Percentiles rank a stretch among this genome's conserved stretches.
These are phyloP conservation scores for Aspergillus neoniger DNA, from an alignment of 2,329 filamentous ascomycete species.

Conservation along the genomic window DNA sequence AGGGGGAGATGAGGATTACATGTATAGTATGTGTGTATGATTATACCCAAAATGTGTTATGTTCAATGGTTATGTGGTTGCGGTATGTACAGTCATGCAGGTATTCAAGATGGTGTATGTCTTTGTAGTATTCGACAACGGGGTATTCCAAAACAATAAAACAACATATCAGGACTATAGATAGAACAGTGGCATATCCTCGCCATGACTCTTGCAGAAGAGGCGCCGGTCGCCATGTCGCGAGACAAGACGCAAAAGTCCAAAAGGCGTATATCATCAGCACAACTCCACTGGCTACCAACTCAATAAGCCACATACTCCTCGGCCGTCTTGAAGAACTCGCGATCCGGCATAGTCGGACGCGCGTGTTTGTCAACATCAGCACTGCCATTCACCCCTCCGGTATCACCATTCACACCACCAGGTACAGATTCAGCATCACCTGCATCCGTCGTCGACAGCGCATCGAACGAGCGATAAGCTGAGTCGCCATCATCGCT, in stretches of 20 bases:
- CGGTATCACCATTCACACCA: not conserved
- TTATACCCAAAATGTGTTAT: constrained; percentile 10
- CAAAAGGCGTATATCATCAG: not conserved
- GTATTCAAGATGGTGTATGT: not conserved
- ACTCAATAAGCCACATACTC: constrained; percentile 16
- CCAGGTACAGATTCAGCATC: constrained; percentile 12
- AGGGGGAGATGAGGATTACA: not conserved
- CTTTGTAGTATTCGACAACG: not conserved
- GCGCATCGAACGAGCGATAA: constrained; percentile 29
- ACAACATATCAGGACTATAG: not conserved
- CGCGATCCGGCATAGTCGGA: constrained; percentile 32
- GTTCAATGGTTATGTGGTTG: not conserved
- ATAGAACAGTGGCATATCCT: not conserved
- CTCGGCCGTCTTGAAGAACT: constrained; percentile 34
- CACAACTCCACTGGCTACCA: not conserved
- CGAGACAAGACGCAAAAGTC: not conserved
- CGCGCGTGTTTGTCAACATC: constrained; percentile 8
- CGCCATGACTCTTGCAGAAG: not conserved
- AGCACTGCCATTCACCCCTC: not conserved
- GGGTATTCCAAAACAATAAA: not conserved
- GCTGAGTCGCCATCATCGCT: constrained; percentile 18
- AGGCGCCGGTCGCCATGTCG: not conserved
- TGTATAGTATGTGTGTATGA: constrained; percentile 11
- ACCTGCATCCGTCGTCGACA: constrained; percentile 15
- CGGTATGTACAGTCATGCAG: not conserved